phyloP scores from a whole-genome alignment of 345 rosid species.

The Eucalyptus marginata region DNA sequence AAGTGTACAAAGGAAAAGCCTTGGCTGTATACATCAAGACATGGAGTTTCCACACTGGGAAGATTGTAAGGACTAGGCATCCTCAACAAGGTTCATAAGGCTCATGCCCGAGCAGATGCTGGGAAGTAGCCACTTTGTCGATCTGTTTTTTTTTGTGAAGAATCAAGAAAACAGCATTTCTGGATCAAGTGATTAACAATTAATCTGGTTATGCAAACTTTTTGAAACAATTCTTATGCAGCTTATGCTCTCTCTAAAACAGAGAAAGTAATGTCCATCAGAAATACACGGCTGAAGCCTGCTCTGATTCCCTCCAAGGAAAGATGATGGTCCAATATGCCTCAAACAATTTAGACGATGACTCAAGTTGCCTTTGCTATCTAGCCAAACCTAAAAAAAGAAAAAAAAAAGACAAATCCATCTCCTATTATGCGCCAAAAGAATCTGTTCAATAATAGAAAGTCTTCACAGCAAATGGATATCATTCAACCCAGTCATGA shows the following conservation, averaged over 20 bases:
- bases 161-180: not conserved
- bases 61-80: not conserved
- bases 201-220: not conserved
- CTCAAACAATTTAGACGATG: not conserved
- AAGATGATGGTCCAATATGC: not conserved
- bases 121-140: not conserved
- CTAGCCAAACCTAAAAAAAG: not conserved
- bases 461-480: not conserved
- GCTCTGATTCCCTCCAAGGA: not conserved
- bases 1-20: not conserved
- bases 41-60: not conserved
- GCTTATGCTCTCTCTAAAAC: not conserved
- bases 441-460: not conserved
- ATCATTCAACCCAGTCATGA: not conserved
- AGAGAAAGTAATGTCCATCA: not conserved
- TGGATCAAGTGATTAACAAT: not conserved
- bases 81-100: not conserved
- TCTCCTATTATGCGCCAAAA: not conserved
- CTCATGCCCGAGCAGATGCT: not conserved
- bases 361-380: not conserved
- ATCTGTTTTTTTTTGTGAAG: not conserved
- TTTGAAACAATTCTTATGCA: not conserved
- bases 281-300: not conserved
- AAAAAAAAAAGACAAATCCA: not conserved
- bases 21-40: not conserved